Evolutionary conservation across 192 early-diverging fungal species (phyloP).

Genomic region (Helicostylum pulchrum): DNA sequence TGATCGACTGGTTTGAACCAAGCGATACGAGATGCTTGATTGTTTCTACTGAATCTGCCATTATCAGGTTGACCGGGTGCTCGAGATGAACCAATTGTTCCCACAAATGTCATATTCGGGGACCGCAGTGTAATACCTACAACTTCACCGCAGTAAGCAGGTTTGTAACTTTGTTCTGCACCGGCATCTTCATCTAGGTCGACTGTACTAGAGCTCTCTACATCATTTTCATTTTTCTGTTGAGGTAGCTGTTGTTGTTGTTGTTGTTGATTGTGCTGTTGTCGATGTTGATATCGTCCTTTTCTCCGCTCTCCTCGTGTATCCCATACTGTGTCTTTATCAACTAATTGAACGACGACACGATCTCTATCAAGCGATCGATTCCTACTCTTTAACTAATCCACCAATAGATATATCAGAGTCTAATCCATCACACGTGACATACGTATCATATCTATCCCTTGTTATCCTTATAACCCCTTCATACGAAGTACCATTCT

Average conservation of each 20-base stretch:
- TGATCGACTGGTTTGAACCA: slow-evolving; percentile 82
- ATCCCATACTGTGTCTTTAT: slow-evolving; percentile 51
- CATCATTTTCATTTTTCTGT: slow-evolving; percentile 20
- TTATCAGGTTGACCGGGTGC: too few relatives aligned
- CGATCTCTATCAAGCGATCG: slow-evolving; percentile 77
- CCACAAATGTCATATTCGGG: slow-evolving; percentile 37
- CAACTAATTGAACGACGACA: slow-evolving; percentile 64
- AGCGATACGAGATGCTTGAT: slow-evolving; percentile 32
- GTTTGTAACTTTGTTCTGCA: slow-evolving; percentile 39
- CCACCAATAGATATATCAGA: slow-evolving; percentile 74
- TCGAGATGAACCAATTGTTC: neutral
- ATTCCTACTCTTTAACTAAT: slow-evolving; percentile 61
- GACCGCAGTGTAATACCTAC: slow-evolving; percentile 46
- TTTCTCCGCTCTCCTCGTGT: slow-evolving; percentile 43
- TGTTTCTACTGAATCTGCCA: too few relatives aligned
- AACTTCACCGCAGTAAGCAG: slow-evolving; percentile 50
- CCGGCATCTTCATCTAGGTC: neutral
- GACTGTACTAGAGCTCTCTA: too few relatives aligned
- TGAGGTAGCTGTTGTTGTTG: neutral
- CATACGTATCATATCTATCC: slow-evolving; percentile 79
- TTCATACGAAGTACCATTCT: neutral
- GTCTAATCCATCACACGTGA: slow-evolving; percentile 62
- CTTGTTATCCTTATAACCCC: slow-evolving; percentile 7
- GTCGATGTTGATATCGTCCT: slow-evolving; percentile 20
- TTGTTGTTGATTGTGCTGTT: neutral